Conservation (phyloP, 257 asterid species). For the Eucommia ulmoides region DNA sequence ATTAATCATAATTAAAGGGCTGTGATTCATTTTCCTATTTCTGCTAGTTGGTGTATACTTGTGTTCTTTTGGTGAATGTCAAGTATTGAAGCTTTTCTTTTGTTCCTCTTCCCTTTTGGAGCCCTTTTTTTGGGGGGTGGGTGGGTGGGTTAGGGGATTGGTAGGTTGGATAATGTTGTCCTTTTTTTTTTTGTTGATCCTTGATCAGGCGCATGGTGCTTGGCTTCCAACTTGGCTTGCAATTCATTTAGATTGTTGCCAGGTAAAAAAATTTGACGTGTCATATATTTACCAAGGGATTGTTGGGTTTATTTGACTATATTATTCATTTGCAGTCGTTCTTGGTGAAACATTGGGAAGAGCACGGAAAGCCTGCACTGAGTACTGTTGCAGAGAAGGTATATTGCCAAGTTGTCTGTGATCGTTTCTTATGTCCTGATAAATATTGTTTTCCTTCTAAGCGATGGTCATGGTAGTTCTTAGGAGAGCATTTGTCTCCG, state of each 20-base stretch:
- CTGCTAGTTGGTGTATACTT: too few species aligned
- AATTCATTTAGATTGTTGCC: constrained; percentile 25
- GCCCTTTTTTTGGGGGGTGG: too few species aligned
- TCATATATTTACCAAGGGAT: neutral
- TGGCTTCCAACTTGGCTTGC: constrained; percentile 96
- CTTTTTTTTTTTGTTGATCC: too few species aligned
- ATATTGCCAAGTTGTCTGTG: constrained; percentile 13
- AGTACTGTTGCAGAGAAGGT: constrained; percentile 52
- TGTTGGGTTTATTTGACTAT: constrained; percentile 7
- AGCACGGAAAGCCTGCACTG: constrained; percentile 72
- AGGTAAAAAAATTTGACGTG: constrained; percentile 25
- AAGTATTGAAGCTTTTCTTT: too few species aligned
- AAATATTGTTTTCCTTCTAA: neutral
- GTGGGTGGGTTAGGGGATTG: too few species aligned
- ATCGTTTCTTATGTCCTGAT: neutral
- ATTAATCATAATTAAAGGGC: too few species aligned
- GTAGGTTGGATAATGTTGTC: too few species aligned
- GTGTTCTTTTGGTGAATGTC: too few species aligned
- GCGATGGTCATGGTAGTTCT: neutral
- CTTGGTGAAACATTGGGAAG: constrained; percentile 65
- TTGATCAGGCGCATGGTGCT: constrained; percentile 53
- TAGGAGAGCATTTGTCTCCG: constrained; percentile 4
- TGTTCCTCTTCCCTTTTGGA: too few species aligned
- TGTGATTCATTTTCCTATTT: too few species aligned
- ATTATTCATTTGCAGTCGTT: constrained; percentile 33